Base-by-base conservation (phyloP, 1,284 basidiomycete genomes). In the Austropuccinia psidii region DNA sequence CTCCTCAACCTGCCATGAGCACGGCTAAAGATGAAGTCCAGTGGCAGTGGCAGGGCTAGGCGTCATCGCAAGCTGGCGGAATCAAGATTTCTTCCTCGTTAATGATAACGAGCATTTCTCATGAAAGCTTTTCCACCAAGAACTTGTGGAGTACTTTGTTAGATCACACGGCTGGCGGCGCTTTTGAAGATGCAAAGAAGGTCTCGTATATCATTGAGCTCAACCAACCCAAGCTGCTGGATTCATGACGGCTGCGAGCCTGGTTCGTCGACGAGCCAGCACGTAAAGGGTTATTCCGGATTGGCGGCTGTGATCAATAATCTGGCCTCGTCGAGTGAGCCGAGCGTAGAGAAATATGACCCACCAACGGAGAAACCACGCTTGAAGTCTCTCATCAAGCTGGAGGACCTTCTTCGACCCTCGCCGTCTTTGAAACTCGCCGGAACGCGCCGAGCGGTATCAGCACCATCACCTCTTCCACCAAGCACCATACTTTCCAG, bases 351-450 rank as follows among this genome's bases (percentile, higher is more conserved):
- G n/a, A 19, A 29, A 57, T 24, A 21, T 17, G 54, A 57, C 17
- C 54, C 29, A 31, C 19, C 29, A 17, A 17, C 54, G 17, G 7
- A 8, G 17, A 57, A 57, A 27, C 54, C 57, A 41, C 50, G 66
- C 19, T 41, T 68, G 24, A 50, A 68, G 33, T 35, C 66, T 19
- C 52, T 68, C 21, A 54, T 68, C 33, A 55, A 54, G 27, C 52
- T 68, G 15, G 66, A 68, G 7, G 35, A 68, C 45, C 66, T 68
- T 31, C 50, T 57, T 19, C 50, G 66, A 13, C 66, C 66, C 15
- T 68, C 66, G n/a, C 66, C 66, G 15, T 68, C 50, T 4, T 27
- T 68, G 3, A 35, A 37, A 27, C 37, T 54, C 27, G 45, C 19
- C 17, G 35, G 29, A 5, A 29, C 49, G 8, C 66, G 50, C 9